phyloP scores from a whole-genome alignment of 139 green algal species.

The Edaphochlamys debaryana region DNA sequence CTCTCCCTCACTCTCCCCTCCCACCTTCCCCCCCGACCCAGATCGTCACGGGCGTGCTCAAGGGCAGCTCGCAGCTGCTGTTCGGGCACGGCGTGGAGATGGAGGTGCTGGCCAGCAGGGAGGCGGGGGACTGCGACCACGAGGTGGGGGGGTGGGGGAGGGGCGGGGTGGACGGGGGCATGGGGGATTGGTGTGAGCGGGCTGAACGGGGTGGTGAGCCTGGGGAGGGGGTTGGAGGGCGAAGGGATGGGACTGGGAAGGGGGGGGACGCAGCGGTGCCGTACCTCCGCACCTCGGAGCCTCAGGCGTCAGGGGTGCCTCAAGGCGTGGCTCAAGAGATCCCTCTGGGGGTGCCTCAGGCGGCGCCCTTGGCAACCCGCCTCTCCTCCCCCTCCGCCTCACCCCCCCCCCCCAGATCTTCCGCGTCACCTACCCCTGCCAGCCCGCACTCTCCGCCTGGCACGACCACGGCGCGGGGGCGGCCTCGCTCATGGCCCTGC shows the following conservation, averaged over 20 bases:
- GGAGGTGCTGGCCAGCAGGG: constrained; percentile 49
- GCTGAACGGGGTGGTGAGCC: too few species aligned
- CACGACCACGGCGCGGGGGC: constrained; percentile 2
- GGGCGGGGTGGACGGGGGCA: too few species aligned
- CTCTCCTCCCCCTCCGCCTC: background rate
- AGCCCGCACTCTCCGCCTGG: constrained; percentile 17
- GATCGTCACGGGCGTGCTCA: constrained; percentile 62
- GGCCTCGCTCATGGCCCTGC: constrained; percentile 22
- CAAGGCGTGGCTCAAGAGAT: too few species aligned
- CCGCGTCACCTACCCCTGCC: constrained; percentile 40
- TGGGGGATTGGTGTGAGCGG: too few species aligned
- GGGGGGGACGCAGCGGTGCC: too few species aligned
- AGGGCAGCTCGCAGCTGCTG: constrained; percentile 11
- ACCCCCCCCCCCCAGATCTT: constrained; percentile 38
- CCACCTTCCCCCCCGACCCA: too few species aligned
- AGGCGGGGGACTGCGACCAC: constrained; percentile 52
- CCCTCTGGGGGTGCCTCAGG: too few species aligned
- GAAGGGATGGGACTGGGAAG: too few species aligned
- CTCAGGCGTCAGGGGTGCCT: too few species aligned
- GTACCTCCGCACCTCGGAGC: too few species aligned
- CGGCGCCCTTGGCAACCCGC: too few species aligned
- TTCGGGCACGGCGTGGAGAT: constrained; percentile 30
- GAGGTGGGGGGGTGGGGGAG: constrained; percentile 31
- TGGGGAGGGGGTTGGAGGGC: background rate
- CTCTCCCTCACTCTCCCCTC: too few species aligned